Conservation (phyloP, 345 rosid genomes). For the Clarkia xantiana region DNA sequence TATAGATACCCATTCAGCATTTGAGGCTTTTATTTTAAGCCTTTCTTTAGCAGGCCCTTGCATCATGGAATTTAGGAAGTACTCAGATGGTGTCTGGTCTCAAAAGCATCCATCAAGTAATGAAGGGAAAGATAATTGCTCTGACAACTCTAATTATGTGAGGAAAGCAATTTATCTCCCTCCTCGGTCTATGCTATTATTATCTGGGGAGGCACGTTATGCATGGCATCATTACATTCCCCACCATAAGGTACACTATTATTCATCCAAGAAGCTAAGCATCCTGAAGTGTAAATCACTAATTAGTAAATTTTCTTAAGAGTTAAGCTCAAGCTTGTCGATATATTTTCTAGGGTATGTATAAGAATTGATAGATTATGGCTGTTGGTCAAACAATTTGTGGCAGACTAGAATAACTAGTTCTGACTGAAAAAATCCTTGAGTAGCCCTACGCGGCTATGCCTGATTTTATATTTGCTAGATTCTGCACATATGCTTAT, state of each 20-base stretch:
- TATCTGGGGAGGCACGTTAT: conserved; percentile 90
- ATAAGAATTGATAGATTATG: too few relatives aligned
- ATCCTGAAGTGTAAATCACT: not conserved
- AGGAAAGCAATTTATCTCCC: conserved; percentile 74
- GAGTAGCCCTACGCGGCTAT: too few relatives aligned
- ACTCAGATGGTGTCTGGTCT: conserved; percentile 33
- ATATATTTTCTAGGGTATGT: too few relatives aligned
- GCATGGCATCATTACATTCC: conserved; percentile 98
- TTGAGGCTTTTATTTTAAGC: conserved; percentile 78
- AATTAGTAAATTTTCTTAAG: not conserved
- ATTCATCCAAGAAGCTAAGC: not conserved
- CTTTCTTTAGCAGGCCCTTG: conserved; percentile 97
- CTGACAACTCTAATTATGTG: conserved; percentile 15
- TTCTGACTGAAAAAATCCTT: too few relatives aligned
- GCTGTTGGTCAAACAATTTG: too few relatives aligned
- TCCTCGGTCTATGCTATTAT: conserved; percentile 79
- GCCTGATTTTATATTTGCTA: too few relatives aligned
- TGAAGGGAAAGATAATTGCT: conserved; percentile 22
- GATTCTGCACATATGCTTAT: too few relatives aligned
- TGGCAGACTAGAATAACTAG: too few relatives aligned
- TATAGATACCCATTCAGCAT: conserved; percentile 96
- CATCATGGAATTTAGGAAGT: conserved; percentile 90
- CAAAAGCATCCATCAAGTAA: conserved; percentile 18
- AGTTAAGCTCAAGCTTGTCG: not conserved
- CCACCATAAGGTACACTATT: conserved; percentile 64